These are phyloP conservation scores for Epichloe coenophiala DNA, from an alignment of 2,329 filamentous ascomycete genomes.

Conservation along the genomic window DNA sequence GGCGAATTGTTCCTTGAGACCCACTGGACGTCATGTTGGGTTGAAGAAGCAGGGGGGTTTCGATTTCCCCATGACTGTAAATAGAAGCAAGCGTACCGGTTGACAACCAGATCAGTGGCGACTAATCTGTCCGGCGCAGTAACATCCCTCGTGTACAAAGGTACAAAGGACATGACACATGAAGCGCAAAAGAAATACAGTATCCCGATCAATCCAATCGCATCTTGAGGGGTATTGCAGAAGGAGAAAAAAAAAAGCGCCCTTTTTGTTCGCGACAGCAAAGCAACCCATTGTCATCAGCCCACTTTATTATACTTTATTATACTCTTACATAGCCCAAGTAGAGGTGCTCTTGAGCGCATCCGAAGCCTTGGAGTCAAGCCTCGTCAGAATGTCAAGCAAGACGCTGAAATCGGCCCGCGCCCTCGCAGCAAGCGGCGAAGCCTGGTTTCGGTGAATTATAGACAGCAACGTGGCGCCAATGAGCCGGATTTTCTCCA, in stretches of 20 bases:
- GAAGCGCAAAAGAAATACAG: too few relatives aligned
- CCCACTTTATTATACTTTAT: neutral
- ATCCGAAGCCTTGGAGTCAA: slow-evolving; percentile 30
- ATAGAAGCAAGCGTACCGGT: neutral
- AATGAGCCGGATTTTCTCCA: slow-evolving; percentile 26
- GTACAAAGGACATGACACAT: too few relatives aligned
- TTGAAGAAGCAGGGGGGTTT: too few relatives aligned
- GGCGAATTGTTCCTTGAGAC: too few relatives aligned
- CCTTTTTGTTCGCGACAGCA: too few relatives aligned
- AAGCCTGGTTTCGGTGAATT: slow-evolving; percentile 23
- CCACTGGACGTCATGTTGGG: too few relatives aligned
- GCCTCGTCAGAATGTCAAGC: slow-evolving; percentile 25
- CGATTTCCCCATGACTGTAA: neutral
- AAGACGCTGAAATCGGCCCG: slow-evolving; percentile 25
- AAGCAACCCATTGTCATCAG: too few relatives aligned
- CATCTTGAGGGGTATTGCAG: too few relatives aligned
- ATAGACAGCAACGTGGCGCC: slow-evolving; percentile 25
- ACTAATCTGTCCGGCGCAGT: too few relatives aligned
- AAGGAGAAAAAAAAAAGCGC: too few relatives aligned
- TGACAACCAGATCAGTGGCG: neutral
- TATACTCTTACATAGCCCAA: slow-evolving; percentile 2
- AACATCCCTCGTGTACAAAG: too few relatives aligned
- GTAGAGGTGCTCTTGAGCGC: slow-evolving; percentile 20
- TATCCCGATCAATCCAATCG: too few relatives aligned
- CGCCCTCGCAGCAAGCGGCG: slow-evolving; percentile 23